Evolutionary conservation across 192 early-diverging fungal genomes (phyloP).

Genomic region (Umbelopsis vinacea): DNA sequence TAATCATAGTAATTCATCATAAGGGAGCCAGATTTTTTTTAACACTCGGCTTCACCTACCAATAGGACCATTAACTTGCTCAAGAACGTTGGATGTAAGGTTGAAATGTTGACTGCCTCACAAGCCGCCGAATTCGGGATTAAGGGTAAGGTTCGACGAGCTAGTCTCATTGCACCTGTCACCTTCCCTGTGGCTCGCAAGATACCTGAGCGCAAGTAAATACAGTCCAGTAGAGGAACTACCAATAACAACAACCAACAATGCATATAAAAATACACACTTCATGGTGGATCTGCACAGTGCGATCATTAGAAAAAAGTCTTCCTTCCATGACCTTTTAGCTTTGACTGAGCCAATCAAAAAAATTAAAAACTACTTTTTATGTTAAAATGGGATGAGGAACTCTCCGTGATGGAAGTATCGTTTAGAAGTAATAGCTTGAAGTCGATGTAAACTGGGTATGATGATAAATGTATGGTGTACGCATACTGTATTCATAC

Average conservation of each 20-base stretch:
- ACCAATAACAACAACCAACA: background rate
- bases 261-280: background rate
- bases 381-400: no score
- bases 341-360: no score
- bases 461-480: no score
- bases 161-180: constrained; percentile 17
- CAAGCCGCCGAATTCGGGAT: background rate
- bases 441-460: no score
- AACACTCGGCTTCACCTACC: no score
- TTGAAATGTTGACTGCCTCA: constrained; percentile 39
- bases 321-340: no score
- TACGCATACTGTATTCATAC: no score
- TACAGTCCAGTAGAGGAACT: background rate
- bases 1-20: background rate
- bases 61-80: constrained; percentile 39
- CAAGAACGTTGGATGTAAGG: constrained; percentile 52
- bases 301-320: no score
- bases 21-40: background rate
- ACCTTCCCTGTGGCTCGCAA: constrained; percentile 26
- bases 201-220: constrained; percentile 15
- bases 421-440: no score
- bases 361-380: no score
- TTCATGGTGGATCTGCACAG: background rate
- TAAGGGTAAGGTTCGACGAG: constrained; percentile 3
- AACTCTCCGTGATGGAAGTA: no score